phyloP scores from a whole-genome alignment of 768 basidiomycete genomes.

The Russula compacta region DNA sequence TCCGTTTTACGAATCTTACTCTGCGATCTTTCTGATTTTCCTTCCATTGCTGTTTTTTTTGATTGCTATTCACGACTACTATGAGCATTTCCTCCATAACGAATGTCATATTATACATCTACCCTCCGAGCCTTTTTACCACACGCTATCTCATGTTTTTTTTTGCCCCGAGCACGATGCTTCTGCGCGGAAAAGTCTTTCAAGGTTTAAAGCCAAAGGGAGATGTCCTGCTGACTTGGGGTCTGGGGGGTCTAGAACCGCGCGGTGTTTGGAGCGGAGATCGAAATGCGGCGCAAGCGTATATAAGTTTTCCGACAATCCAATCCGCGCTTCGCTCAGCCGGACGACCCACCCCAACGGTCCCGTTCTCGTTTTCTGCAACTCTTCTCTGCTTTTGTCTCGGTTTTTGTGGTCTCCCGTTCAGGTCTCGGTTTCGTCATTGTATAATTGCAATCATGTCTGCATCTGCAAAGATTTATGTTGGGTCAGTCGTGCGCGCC shows the following conservation, averaged over 20 bases:
- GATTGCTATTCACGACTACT: conserved; percentile 13
- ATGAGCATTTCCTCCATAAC: background rate
- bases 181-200: background rate
- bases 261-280: conserved; percentile 39
- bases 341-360: conserved; percentile 14
- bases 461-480: conserved; percentile 75
- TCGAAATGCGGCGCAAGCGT: conserved; percentile 34
- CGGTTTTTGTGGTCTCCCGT: conserved; percentile 15
- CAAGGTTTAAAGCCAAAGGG: conserved; percentile 12
- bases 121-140: background rate
- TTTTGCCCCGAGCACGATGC: background rate
- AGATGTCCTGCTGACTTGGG: conserved; percentile 1
- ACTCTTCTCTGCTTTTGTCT: conserved; percentile 18
- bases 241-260: conserved; percentile 13
- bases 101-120: background rate
- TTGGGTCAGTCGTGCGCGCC: conserved; percentile 80
- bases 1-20: background rate
- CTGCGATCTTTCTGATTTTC: background rate
- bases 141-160: background rate
- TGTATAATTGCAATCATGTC: conserved; percentile 34
- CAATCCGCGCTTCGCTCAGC: background rate
- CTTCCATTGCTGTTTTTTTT: background rate
- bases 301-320: conserved; percentile 28
- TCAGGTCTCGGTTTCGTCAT: conserved; percentile 18
- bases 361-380: conserved; percentile 17